phyloP scores from a whole-genome alignment of 306 rosid species.

The Citrullus amarus region DNA sequence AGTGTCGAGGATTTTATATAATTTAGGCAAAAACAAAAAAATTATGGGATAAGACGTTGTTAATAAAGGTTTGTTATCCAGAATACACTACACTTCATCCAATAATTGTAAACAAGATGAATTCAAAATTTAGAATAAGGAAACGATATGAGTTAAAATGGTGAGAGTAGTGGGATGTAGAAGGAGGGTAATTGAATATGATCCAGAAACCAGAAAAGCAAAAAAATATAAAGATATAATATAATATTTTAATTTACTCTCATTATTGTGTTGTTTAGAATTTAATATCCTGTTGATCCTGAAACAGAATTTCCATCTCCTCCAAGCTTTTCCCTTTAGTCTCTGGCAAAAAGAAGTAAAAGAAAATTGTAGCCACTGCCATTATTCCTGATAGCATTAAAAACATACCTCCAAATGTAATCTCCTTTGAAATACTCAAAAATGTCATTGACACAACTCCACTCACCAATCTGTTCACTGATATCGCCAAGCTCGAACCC shows the following conservation, averaged over 20 bases:
- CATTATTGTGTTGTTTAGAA: not conserved
- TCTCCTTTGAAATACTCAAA: constrained; percentile 38
- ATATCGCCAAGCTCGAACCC: constrained; percentile 50
- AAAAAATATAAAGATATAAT: too few species aligned
- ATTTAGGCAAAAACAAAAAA: too few species aligned
- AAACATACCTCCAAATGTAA: constrained; percentile 63
- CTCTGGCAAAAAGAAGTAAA: constrained; percentile 52
- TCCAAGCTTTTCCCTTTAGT: constrained; percentile 77
- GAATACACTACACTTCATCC: too few species aligned
- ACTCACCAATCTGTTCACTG: constrained; percentile 67
- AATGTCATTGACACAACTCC: constrained; percentile 62
- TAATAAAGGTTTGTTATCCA: too few species aligned
- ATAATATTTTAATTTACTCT: not conserved
- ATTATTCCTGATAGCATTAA: constrained; percentile 40
- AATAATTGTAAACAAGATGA: too few species aligned
- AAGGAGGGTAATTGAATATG: too few species aligned
- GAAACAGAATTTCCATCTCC: constrained; percentile 50
- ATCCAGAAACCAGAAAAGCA: too few species aligned
- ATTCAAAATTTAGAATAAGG: too few species aligned
- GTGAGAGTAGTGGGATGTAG: too few species aligned
- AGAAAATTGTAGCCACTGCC: constrained; percentile 45
- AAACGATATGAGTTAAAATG: too few species aligned
- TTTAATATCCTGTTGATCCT: constrained; percentile 14
- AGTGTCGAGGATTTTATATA: too few species aligned
- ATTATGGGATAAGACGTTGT: too few species aligned